Base-by-base conservation (phyloP, 306 rosid species). In the Mimosa pudica region DNA sequence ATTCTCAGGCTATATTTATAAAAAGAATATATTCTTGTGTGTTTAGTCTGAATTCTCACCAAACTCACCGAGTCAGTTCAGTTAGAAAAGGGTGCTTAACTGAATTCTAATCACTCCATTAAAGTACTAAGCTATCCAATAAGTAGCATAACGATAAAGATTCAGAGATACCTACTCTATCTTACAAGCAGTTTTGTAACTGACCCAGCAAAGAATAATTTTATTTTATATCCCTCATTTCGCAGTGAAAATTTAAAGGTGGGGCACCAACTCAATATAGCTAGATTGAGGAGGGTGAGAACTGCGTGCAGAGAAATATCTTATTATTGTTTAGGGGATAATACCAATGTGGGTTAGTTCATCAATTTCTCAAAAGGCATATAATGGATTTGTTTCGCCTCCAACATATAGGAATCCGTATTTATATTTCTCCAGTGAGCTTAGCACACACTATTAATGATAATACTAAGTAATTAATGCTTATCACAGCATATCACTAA, bases 61-160 rank as follows among this genome's bases (percentile, higher is more conserved):
- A 77, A 90, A 91, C 92, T 81, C 98, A 92, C 98, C 90, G 80
- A 91, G 57, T 70, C 38, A 70, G 91, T 86, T 87, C 85, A 73
- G 86, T 81, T 82, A 76, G 89, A 51, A 84, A 89, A 88, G 88
- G 82, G 85, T 20, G 33, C 14, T 18, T 38, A 86, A 89, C 90
- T 78, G 86, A 90, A 87, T 80, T 87, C 83, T 42, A 77, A 74
- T 84, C 79, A 80, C 55, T 60, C 83, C 76, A 38, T 63, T 74
- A 46, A 86, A 87, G 70, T 44, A 18, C 30, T 17, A 10, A 70
- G 71, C 73, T 47, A 67, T 65, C 57, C 68, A 62, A 67, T 41
- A 35, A 62, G 58, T 18, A 65, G 14, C 51, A 62, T 10, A 69
- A 54, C 35, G 10, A 82, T 41, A 33, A 76, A 70, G 61, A 38